Conservation (phyloP, 805 yeast genomes). For the Clavispora santaluciae region DNA sequence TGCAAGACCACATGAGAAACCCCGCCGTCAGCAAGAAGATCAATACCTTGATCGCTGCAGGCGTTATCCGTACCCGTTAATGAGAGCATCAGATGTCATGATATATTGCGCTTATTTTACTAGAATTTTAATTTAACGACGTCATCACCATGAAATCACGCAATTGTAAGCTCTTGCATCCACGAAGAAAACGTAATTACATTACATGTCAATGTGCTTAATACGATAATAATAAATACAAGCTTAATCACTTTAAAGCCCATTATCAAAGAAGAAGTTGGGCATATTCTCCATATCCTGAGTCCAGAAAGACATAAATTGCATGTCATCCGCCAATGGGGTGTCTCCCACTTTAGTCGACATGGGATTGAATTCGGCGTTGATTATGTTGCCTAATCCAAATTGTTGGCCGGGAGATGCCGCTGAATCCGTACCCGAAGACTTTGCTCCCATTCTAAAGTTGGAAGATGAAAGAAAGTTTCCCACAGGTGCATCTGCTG, state of each 20-base stretch:
- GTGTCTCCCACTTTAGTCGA: no score
- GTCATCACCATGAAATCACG: no score
- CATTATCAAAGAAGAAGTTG: slow-evolving; percentile 37
- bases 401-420: no score
- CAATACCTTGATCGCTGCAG: slow-evolving; percentile 88
- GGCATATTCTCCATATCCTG: slow-evolving; percentile 19
- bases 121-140: no score
- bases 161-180: no score
- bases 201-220: no score
- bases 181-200: neutral
- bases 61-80: slow-evolving; percentile 88
- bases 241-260: slow-evolving; percentile 4
- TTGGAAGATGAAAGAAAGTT: neutral
- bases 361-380: no score
- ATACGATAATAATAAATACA: neutral
- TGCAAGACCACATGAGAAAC: slow-evolving; percentile 96
- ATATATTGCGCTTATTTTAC: no score
- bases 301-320: neutral
- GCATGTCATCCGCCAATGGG: slow-evolving; percentile 2
- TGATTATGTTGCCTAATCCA: no score
- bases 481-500: neutral
- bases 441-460: neutral
- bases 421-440: no score
- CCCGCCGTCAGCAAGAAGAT: slow-evolving; percentile 89
- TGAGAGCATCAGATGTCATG: neutral